Evolutionary conservation across 164 flowering plant species (phyloP).

Genomic region (Aristolochia fimbriata): DNA sequence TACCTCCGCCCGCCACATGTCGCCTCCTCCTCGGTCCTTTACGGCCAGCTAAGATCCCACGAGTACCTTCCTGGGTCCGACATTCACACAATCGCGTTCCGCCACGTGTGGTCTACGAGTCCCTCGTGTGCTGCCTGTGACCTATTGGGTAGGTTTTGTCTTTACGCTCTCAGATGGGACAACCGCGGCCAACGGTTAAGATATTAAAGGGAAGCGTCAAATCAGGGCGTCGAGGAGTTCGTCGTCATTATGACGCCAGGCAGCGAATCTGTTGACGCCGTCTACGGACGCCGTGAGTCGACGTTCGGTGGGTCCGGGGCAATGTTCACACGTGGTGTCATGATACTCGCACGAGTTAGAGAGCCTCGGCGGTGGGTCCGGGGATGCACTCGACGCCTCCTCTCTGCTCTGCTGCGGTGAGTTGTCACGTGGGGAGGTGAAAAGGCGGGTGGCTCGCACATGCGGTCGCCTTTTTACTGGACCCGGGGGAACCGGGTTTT

Average conservation of each 20-base stretch:
- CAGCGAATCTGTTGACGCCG: constrained; percentile 4
- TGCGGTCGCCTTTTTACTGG: not conserved
- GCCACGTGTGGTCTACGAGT: not conserved
- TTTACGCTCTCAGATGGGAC: constrained; percentile 10
- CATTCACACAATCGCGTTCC: too few species aligned
- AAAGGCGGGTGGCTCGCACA: not conserved
- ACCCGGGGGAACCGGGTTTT: too few species aligned
- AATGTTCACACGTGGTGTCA: constrained; percentile 9
- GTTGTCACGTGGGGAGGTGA: constrained; percentile 2
- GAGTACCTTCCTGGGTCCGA: too few species aligned
- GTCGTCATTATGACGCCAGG: constrained; percentile 1
- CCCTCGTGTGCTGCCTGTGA: not conserved
- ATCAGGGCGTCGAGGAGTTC: not conserved
- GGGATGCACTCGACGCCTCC: constrained; percentile 5
- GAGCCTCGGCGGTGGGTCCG: not conserved
- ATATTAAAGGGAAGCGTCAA: constrained; percentile 4
- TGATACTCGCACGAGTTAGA: constrained; percentile 11
- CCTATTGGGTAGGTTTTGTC: constrained; percentile 6
- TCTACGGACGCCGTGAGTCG: not conserved
- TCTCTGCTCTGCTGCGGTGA: not conserved
- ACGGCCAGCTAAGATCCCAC: constrained; percentile 2
- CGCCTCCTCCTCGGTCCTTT: not conserved
- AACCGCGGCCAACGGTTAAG: constrained; percentile 6
- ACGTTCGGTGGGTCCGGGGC: not conserved
- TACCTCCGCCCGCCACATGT: too few species aligned